Evolutionary conservation across 345 rosid species (phyloP), one percentile per base, ranked within the genome.

Genomic region (Reutealis trisperma): DNA sequence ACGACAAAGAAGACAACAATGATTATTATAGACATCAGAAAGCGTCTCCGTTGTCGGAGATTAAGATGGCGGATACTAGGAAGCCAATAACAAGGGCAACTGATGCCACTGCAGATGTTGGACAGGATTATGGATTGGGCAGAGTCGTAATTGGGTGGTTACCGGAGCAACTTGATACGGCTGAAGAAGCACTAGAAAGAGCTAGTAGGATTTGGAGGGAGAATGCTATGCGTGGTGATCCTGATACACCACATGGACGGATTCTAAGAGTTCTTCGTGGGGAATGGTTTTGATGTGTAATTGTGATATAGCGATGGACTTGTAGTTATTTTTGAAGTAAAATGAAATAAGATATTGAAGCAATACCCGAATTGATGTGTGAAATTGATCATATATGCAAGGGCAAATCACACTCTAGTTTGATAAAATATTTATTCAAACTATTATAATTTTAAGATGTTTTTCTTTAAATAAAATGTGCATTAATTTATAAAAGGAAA

Each of bases 91-190:
- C 91, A 0, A 86, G 87, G 80, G 97, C 93, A 0, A 89, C 95
- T 0, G 96, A 74, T 63, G 70, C 70, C 24, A 32, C 65, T 2
- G 78, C n/a, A 0, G 62, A 24, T 22, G 66, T 34, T 13, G 51
- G 12, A 37, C 41, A 37, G 41, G 41, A 37, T 37, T 37, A 37
- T 18, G 81, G 87, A 1, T 79, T 57, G 18, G 80, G 71, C 0
- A 75, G 67, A 45, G 89, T 79, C 24, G 86, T 79, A 68, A 78
- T 87, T 4, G 89, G 89, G 60, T 93, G 97, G 95, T 67, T 70
- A 1, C 91, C 95, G 57, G 98, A 91, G 82, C 97, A 93, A 89
- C 80, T 90, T 1, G 97, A 90, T 49, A 87, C 94, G 58, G 95
- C 94, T 16, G 98, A 94, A 82, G 95, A 94, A 72, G 45, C 92